Evolutionary conservation across 768 basidiomycete species (phyloP).

Genomic region (Xerocomus spinulosus): DNA sequence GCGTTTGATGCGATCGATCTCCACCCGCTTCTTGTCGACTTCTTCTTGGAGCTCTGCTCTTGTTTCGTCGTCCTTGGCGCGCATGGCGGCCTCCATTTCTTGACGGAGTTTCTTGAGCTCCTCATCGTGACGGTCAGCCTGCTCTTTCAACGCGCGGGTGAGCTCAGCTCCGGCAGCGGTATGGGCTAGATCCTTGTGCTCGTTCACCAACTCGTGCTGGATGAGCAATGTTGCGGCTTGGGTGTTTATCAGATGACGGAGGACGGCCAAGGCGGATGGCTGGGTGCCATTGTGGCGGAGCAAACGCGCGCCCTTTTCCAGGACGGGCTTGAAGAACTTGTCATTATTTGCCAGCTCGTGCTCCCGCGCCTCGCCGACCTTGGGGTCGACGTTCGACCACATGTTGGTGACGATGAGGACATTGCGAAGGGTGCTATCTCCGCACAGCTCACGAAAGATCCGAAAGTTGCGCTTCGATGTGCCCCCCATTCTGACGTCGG

Average conservation of each 20-base stretch:
- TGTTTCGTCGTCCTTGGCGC: conserved; percentile 44
- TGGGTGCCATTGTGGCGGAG: conserved; percentile 40
- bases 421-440: conserved; percentile 43
- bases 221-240: conserved; percentile 45
- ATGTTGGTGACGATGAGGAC: conserved; percentile 52
- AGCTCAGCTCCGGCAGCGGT: conserved; percentile 54
- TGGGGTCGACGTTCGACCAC: conserved; percentile 43
- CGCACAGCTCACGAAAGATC: conserved; percentile 51
- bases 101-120: conserved; percentile 44
- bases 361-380: conserved; percentile 42
- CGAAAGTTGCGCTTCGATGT: conserved; percentile 48
- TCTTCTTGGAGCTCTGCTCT: conserved; percentile 42
- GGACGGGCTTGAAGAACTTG: conserved; percentile 49
- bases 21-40: conserved; percentile 39
- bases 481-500: conserved; percentile 47
- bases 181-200: conserved; percentile 43
- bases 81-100: conserved; percentile 45
- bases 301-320: conserved; percentile 45
- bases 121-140: conserved; percentile 42
- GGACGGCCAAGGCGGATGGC: conserved; percentile 38
- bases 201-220: conserved; percentile 52
- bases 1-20: conserved; percentile 39
- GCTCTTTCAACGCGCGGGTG: conserved; percentile 44
- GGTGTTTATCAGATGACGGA: conserved; percentile 39
- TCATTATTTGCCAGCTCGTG: conserved; percentile 37